These are phyloP conservation scores for Smittium mucronatum DNA, from an alignment of 371 early-diverging fungal genomes.

Conservation along the genomic window DNA sequence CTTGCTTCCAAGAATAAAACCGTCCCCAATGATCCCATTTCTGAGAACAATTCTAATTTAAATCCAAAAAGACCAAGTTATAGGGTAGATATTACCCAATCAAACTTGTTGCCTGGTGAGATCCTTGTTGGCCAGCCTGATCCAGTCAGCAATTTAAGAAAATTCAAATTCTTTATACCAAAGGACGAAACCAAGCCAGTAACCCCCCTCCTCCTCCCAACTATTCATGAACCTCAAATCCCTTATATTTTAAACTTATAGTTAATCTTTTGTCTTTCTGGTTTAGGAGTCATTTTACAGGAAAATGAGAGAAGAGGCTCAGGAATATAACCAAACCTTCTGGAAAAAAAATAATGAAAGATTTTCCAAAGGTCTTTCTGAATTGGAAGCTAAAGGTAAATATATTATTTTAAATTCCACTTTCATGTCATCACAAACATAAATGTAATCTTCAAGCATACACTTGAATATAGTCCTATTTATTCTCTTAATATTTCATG, in stretches of 20 bases:
- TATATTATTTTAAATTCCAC: constrained; percentile 10
- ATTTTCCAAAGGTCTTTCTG: constrained; percentile 48
- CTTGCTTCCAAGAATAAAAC: too few species aligned
- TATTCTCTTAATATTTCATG: neutral
- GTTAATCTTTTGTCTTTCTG: neutral
- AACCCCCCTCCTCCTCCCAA: constrained; percentile 7
- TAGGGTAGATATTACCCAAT: constrained; percentile 8
- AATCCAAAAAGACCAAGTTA: too few species aligned
- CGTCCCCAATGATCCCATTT: too few species aligned
- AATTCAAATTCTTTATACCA: constrained; percentile 47
- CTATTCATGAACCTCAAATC: neutral
- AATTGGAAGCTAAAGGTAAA: constrained; percentile 49
- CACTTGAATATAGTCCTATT: too few species aligned
- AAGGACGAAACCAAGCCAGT: constrained; percentile 43
- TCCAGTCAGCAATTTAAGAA: constrained; percentile 54
- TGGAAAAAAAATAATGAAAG: constrained; percentile 60
- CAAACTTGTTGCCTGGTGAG: constrained; percentile 26
- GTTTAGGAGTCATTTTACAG: constrained; percentile 40
- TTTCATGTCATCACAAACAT: neutral
- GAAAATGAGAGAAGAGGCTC: constrained; percentile 40
- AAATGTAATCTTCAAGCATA: neutral
- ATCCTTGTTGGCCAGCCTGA: constrained; percentile 52
- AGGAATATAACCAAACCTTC: constrained; percentile 51
- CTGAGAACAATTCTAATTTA: too few species aligned
- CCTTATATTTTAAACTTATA: neutral